phyloP scores from a whole-genome alignment of 2,329 filamentous ascomycete genomes.

The Mycosphaerella sp. region DNA sequence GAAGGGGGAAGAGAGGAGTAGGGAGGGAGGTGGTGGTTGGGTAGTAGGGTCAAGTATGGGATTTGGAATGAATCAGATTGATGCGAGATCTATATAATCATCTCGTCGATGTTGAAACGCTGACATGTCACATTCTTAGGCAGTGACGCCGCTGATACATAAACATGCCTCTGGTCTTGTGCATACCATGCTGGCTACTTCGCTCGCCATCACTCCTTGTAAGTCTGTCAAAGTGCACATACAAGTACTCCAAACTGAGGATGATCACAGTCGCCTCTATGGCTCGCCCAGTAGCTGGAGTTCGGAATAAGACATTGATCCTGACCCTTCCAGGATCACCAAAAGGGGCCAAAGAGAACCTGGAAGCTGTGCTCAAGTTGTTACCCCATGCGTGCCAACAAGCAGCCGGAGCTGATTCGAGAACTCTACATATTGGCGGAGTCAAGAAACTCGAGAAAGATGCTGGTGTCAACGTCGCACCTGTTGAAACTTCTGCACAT shows the following conservation, averaged over 20 bases:
- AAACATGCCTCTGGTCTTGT: constrained; percentile 83
- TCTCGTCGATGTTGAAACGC: neutral
- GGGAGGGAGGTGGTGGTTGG: too few relatives aligned
- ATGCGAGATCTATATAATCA: neutral
- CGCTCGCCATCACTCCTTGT: constrained; percentile 84
- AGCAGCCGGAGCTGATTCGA: constrained; percentile 74
- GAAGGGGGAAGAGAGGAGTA: too few relatives aligned
- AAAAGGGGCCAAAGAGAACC: constrained; percentile 90
- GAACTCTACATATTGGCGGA: constrained; percentile 71
- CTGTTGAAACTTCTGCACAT: constrained; percentile 23
- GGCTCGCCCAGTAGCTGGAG: constrained; percentile 86
- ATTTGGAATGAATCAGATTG: neutral
- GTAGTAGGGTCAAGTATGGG: neutral
- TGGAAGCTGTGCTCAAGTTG: constrained; percentile 81
- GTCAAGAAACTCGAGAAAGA: constrained; percentile 78
- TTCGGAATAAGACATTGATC: constrained; percentile 73
- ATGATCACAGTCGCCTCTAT: constrained; percentile 74
- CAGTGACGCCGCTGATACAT: constrained; percentile 70
- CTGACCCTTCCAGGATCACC: constrained; percentile 90
- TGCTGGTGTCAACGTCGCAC: constrained; percentile 49
- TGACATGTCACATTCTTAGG: constrained; percentile 45
- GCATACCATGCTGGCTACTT: constrained; percentile 89
- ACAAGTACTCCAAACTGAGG: constrained; percentile 17
- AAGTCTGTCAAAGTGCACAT: constrained; percentile 36
- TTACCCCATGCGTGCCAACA: constrained; percentile 92